A percentile compares a stretch with the other conserved stretches of the same genome.
Evolutionary conservation across 495 filamentous ascomycete genomes (phyloP).

Genomic region (Parmelia sp.): DNA sequence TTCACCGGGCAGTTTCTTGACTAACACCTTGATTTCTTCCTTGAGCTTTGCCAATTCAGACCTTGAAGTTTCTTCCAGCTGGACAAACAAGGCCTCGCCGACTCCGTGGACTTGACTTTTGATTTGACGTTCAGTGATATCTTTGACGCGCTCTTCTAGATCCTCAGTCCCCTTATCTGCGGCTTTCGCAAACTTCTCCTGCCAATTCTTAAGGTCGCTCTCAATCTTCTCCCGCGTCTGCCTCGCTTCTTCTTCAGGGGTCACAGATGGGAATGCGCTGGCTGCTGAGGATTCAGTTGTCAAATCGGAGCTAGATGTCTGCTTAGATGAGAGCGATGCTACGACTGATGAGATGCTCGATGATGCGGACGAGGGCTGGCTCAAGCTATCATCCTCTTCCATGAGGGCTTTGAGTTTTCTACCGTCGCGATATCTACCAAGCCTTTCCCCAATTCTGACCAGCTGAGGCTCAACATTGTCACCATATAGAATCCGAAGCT

Average conservation of each 20-base stretch:
- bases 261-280: constrained; percentile 30
- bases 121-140: constrained; percentile 70
- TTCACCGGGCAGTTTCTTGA: constrained; percentile 49
- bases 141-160: constrained; percentile 58
- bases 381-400: constrained; percentile 37
- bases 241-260: constrained; percentile 41
- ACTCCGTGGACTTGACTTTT: constrained; percentile 56
- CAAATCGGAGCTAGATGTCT: constrained; percentile 21
- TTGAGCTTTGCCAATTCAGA: constrained; percentile 61
- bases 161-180: constrained; percentile 74
- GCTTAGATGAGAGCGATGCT: constrained; percentile 26
- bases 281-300: constrained; percentile 27
- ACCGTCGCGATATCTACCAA: constrained; percentile 74
- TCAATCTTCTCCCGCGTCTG: constrained; percentile 61
- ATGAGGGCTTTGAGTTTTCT: constrained; percentile 53
- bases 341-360: constrained; percentile 31
- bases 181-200: constrained; percentile 75
- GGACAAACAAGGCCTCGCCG: constrained; percentile 59
- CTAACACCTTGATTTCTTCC: constrained; percentile 54
- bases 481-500: constrained; percentile 69
- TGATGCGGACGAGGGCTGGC: constrained; percentile 18
- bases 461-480: constrained; percentile 94
- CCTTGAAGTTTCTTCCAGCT: constrained; percentile 60
- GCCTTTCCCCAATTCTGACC: constrained; percentile 79
- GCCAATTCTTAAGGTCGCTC: constrained; percentile 74